Conservation (phyloP, 306 rosid genomes). For the Glycine tomentella region DNA sequence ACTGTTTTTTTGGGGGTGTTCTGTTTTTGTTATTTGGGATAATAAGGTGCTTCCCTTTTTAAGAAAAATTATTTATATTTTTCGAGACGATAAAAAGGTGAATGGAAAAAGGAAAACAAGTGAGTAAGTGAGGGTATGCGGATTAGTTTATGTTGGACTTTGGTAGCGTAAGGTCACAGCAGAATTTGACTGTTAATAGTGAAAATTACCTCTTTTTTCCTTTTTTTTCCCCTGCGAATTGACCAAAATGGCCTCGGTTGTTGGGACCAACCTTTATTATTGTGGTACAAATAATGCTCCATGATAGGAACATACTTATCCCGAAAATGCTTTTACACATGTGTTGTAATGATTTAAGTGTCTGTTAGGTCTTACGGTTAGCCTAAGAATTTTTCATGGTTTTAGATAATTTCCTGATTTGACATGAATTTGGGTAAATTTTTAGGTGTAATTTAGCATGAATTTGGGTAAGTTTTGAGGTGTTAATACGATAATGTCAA, state of each 20-base stretch:
- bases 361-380: not conserved
- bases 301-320: slow-evolving; percentile 26
- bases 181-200: slow-evolving; percentile 53
- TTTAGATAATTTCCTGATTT: slow-evolving; percentile 43
- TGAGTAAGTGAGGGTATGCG: slow-evolving; percentile 15
- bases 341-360: not conserved
- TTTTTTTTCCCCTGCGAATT: not conserved
- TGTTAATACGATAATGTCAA: not conserved
- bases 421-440: too few species aligned
- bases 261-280: slow-evolving; percentile 48
- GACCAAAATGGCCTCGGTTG: slow-evolving; percentile 53
- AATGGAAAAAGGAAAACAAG: slow-evolving; percentile 30
- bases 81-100: slow-evolving; percentile 45
- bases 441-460: too few species aligned
- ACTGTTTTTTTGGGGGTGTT: not conserved
- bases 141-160: slow-evolving; percentile 42
- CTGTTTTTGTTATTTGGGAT: not conserved
- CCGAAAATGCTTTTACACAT: slow-evolving; percentile 17
- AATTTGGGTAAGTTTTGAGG: too few species aligned
- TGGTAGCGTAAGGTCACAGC: slow-evolving; percentile 62
- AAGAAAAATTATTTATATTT: slow-evolving; percentile 24
- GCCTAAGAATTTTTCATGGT: not conserved
- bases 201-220: slow-evolving; percentile 9
- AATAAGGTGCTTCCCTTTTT: not conserved
- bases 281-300: slow-evolving; percentile 27